Conservation (phyloP, 2,329 filamentous ascomycete species). For the Colletotrichum sp. region DNA sequence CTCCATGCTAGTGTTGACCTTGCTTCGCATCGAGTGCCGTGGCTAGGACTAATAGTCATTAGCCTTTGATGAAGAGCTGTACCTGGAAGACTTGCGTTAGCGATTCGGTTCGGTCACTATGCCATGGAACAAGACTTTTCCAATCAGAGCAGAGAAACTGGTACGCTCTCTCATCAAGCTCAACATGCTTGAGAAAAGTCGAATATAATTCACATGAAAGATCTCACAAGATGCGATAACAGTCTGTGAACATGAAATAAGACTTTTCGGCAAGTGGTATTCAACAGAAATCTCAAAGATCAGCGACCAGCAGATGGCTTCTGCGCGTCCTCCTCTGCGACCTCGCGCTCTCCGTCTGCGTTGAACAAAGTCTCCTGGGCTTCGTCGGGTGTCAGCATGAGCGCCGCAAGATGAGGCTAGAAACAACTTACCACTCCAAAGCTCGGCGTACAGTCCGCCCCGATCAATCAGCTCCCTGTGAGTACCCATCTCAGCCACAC, state of each 20-base stretch:
- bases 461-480: slow-evolving; percentile 82
- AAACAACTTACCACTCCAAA: slow-evolving; percentile 87
- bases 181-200: background rate
- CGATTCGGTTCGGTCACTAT: background rate
- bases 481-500: slow-evolving; percentile 87
- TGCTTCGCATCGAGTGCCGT: background rate
- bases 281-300: background rate
- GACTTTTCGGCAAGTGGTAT: background rate
- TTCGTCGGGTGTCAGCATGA: slow-evolving; percentile 31
- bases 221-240: background rate
- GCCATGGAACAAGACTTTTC: background rate
- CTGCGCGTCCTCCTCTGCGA: slow-evolving; percentile 53
- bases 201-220: background rate
- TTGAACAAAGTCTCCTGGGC: slow-evolving; percentile 67
- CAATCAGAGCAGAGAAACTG: background rate
- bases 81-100: background rate
- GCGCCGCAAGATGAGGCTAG: too few species aligned
- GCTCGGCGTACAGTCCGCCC: slow-evolving; percentile 81
- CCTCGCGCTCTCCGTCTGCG: slow-evolving; percentile 47
- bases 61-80: background rate
- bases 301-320: background rate
- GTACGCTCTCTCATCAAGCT: background rate
- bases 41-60: background rate
- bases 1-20: background rate
- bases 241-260: background rate